A percentile compares a stretch with the other conserved stretches of the same genome.
Conservation (phyloP, 179 eudicot genomes). For the Beta macrorhiza region DNA sequence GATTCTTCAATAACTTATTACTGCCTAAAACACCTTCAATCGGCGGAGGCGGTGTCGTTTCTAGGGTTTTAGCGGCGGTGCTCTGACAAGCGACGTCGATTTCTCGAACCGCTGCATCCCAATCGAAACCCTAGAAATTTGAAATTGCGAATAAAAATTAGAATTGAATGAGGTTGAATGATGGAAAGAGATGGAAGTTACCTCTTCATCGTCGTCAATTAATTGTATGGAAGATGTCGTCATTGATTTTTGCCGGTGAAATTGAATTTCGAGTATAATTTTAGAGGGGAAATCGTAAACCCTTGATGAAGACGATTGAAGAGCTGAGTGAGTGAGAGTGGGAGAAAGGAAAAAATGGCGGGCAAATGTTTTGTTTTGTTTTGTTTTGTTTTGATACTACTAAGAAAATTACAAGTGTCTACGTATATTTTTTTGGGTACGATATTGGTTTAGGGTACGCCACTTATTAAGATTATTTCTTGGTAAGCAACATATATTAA, state of each 20-base stretch:
- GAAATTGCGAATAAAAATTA: background rate
- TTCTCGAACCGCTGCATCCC: conserved; percentile 83
- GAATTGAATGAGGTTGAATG: too few species aligned
- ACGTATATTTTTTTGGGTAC: too few species aligned
- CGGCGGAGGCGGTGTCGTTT: conserved; percentile 21
- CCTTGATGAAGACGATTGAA: conserved; percentile 6
- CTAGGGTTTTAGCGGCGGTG: conserved; percentile 15
- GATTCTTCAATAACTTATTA: background rate
- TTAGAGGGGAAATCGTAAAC: background rate
- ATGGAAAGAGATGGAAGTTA: conserved; percentile 16
- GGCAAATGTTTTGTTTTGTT: conserved; percentile 3
- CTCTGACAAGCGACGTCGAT: conserved; percentile 66
- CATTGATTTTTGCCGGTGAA: background rate
- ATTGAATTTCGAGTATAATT: background rate
- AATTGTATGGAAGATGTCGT: conserved; percentile 27
- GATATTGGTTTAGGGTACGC: too few species aligned
- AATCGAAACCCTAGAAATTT: conserved; percentile 60
- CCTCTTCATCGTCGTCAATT: conserved; percentile 61
- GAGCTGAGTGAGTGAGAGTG: background rate
- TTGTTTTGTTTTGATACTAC: too few species aligned
- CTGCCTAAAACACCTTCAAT: background rate
- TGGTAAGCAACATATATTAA: too few species aligned
- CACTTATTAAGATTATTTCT: too few species aligned
- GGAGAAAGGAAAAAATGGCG: conserved; percentile 17
- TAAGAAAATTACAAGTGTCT: too few species aligned